phyloP scores from a whole-genome alignment of 2,329 filamentous ascomycete genomes.

The Setomelanomma holmii region DNA sequence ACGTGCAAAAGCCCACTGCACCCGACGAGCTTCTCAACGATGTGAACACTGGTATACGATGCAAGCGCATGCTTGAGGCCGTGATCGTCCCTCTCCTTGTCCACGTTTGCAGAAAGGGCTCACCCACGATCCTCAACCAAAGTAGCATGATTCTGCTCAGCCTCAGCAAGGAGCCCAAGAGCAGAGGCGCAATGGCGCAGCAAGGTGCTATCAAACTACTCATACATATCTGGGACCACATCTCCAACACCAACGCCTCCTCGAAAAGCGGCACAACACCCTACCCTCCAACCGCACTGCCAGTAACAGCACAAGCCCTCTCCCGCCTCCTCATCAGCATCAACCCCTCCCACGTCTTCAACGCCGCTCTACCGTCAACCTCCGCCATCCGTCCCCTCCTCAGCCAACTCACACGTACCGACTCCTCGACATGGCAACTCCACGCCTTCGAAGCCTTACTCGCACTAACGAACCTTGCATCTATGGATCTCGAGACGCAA shows the following conservation, averaged over 20 bases:
- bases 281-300: conserved; percentile 40
- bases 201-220: conserved; percentile 92
- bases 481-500: conserved; percentile 68
- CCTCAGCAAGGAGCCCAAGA: conserved; percentile 74
- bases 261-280: conserved; percentile 49
- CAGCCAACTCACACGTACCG: conserved; percentile 72
- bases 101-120: conserved; percentile 75
- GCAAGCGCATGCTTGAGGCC: conserved; percentile 78
- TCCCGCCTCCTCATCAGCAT: conserved; percentile 87
- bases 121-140: conserved; percentile 72
- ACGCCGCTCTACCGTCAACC: conserved; percentile 72
- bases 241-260: conserved; percentile 54
- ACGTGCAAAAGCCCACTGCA: conserved; percentile 71
- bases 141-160: conserved; percentile 79
- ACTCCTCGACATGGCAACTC: conserved; percentile 70
- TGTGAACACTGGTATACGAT: conserved; percentile 75
- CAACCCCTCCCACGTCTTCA: conserved; percentile 84
- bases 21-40: conserved; percentile 77
- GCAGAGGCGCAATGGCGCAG: conserved; percentile 83
- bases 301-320: conserved; percentile 77
- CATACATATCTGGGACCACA: conserved; percentile 71
- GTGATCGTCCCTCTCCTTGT: conserved; percentile 80
- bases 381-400: conserved; percentile 84
- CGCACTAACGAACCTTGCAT: conserved; percentile 92
- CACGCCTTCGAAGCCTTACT: conserved; percentile 90